Base-by-base conservation (phyloP, 768 basidiomycete genomes). In the Termitomyces titanicus region DNA sequence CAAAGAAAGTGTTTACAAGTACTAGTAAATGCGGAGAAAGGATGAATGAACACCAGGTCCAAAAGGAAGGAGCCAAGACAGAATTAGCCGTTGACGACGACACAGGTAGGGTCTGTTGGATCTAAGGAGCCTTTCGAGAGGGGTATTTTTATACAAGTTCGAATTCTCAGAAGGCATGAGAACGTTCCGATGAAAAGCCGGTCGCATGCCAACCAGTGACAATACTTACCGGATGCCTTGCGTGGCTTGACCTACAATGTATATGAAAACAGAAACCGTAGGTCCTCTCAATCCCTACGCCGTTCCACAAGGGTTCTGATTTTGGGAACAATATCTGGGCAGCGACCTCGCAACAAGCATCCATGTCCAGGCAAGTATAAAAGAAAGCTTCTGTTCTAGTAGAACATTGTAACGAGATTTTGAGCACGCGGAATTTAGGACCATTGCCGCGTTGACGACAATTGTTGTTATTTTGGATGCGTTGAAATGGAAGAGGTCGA, bases 1-100 rank as follows among this genome's bases (percentile, higher is more conserved):
- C 17, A 45, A 11, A 27, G 44, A 27, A 45, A 29, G 38, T 39
- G 12, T 39, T 39, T 39, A 11, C 38, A 27, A 15, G 51, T 18
- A n/a, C n/a, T n/a, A n/a, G n/a, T 47, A 54, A 47, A 50, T 33
- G 39, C n/a, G 39, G 51, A 54, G 38, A 60, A 64, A 60, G 63
- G 45, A 56, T 40, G 51, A 45, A 13, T 42, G 42, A 51, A 79
- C 77, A 70, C 79, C 77, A 72, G 79, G 79, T 77, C 78, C 66
- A 69, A 68, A 71, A 62, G 62, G 50, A 58, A 48, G 67, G 66
- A 59, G 60, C 54, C 61, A 55, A 64, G 61, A 63, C 42, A 52
- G 46, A 67, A 69, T 67, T 68, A 68, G 73, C 73, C 73, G 74
- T 77, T 76, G 72, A 77, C 33, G 31, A 22, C 68, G 74, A 77